These are phyloP conservation scores for Quercus aquifolioides DNA, from an alignment of 306 rosid genomes.

Conservation along the genomic window DNA sequence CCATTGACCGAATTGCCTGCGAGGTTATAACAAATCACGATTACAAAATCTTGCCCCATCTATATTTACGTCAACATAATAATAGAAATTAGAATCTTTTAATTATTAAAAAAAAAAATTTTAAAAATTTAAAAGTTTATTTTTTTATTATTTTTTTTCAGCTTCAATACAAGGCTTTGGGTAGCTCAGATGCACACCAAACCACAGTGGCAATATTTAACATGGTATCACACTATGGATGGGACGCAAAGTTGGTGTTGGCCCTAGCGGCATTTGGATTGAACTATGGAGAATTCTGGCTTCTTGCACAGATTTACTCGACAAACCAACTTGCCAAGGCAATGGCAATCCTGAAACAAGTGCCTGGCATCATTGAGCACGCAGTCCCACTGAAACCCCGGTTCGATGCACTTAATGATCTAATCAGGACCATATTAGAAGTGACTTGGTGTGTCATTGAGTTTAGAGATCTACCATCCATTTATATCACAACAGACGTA, in stretches of 20 bases:
- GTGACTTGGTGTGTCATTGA: slow-evolving; percentile 40
- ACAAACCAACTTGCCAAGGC: slow-evolving; percentile 46
- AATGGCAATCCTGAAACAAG: slow-evolving; percentile 45
- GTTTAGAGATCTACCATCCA: slow-evolving; percentile 33
- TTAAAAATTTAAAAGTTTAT: too few species aligned
- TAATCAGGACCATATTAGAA: slow-evolving; percentile 33
- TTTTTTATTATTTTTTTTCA: not conserved
- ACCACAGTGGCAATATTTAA: slow-evolving; percentile 38
- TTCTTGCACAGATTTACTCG: slow-evolving; percentile 41
- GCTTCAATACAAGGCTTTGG: slow-evolving; percentile 39
- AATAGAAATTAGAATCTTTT: too few species aligned
- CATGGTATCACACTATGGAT: slow-evolving; percentile 34
- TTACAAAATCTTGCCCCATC: not conserved
- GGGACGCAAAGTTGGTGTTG: slow-evolving; percentile 53
- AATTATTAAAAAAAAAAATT: too few species aligned
- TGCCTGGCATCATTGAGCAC: slow-evolving; percentile 46
- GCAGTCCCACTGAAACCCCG: slow-evolving; percentile 28
- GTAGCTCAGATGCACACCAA: slow-evolving; percentile 43
- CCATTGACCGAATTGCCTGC: slow-evolving; percentile 51
- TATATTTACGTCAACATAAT: not conserved
- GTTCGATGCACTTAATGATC: slow-evolving; percentile 49
- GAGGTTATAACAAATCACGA: slow-evolving; percentile 35
- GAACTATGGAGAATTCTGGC: slow-evolving; percentile 45
- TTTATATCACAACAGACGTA: slow-evolving; percentile 16
- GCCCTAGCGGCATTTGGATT: slow-evolving; percentile 45